Evolutionary conservation across 768 basidiomycete genomes (phyloP).

Genomic region (Naganishia antarctica): DNA sequence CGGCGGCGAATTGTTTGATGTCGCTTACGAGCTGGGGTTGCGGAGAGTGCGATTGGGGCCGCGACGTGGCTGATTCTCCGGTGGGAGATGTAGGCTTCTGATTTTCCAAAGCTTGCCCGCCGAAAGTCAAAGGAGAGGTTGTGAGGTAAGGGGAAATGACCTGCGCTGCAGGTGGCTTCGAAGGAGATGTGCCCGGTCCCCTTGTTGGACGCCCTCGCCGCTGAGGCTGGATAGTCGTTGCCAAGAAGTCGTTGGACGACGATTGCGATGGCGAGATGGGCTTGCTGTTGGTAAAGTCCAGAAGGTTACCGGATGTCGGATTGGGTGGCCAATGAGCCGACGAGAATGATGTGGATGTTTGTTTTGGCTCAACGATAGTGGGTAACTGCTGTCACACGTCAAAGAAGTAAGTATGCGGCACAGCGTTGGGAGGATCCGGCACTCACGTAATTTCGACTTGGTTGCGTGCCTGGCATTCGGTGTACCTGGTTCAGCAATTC

Average conservation of each 20-base stretch:
- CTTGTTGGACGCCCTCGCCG: conserved; percentile 43
- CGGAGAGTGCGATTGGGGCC: background rate
- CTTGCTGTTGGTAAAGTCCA: conserved; percentile 25
- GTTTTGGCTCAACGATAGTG: conserved; percentile 29
- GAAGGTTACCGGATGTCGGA: conserved; percentile 18
- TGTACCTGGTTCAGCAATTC: conserved; percentile 80
- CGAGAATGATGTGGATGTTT: conserved; percentile 34
- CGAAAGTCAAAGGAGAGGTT: conserved; percentile 1
- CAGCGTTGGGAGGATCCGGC: background rate
- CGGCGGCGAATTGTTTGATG: conserved; percentile 23
- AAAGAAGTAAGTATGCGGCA: conserved; percentile 19
- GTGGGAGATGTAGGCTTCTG: background rate
- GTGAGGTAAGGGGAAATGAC: background rate
- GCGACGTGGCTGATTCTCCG: background rate
- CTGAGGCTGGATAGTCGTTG: conserved; percentile 42
- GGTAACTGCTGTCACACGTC: background rate
- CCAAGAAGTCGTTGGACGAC: conserved; percentile 21
- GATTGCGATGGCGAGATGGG: background rate
- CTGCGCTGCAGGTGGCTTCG: conserved; percentile 5
- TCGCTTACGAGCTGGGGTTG: conserved; percentile 20
- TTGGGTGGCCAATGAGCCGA: conserved; percentile 1
- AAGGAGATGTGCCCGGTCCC: background rate
- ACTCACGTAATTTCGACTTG: conserved; percentile 65
- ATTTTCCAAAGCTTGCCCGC: conserved; percentile 2
- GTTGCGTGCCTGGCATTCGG: conserved; percentile 77